A percentile compares a stretch with the other conserved stretches of the same genome.
Evolutionary conservation across 139 green algal species (phyloP).

Genomic region (Mesotaenium endlicherianum): DNA sequence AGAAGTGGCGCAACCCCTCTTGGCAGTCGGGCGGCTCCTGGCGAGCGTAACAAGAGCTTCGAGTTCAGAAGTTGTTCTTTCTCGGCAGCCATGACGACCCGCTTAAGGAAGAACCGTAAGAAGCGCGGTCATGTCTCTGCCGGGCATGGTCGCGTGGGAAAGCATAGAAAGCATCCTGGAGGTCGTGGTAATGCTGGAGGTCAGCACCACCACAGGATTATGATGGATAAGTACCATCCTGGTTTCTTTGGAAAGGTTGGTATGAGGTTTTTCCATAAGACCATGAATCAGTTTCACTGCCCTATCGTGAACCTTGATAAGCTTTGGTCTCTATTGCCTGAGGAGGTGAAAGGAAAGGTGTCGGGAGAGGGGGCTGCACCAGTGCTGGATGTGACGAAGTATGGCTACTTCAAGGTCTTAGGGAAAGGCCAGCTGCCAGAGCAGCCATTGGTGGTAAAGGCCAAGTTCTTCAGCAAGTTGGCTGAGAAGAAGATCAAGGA

Average conservation of each 20-base stretch:
- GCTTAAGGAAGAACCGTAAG: constrained; percentile 94
- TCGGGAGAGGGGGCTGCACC: constrained; percentile 59
- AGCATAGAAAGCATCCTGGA: constrained; percentile 97
- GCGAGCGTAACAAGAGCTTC: too few species aligned
- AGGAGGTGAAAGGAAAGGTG: constrained; percentile 54
- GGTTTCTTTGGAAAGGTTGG: constrained; percentile 77
- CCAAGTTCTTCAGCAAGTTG: constrained; percentile 96
- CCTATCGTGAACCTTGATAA: constrained; percentile 99
- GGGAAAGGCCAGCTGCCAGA: constrained; percentile 93
- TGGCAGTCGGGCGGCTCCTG: too few species aligned
- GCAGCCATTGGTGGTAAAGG: constrained; percentile 93
- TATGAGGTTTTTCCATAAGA: constrained; percentile 97
- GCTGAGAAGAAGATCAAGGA: constrained; percentile 99
- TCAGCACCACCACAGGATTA: constrained; percentile 98
- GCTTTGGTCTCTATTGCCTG: constrained; percentile 88
- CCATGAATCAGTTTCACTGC: constrained; percentile 92
- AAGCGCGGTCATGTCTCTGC: constrained; percentile 96
- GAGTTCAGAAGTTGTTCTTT: too few species aligned
- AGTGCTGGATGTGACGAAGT: constrained; percentile 96
- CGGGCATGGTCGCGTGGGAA: constrained; percentile 97
- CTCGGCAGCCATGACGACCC: constrained; percentile 55
- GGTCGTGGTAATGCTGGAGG: constrained; percentile 98
- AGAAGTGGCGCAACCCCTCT: too few species aligned
- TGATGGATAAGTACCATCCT: constrained; percentile 91
- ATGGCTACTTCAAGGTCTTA: constrained; percentile 78